Conservation (phyloP, 2,329 filamentous ascomycete species). For the Scytalidium lignicola region DNA sequence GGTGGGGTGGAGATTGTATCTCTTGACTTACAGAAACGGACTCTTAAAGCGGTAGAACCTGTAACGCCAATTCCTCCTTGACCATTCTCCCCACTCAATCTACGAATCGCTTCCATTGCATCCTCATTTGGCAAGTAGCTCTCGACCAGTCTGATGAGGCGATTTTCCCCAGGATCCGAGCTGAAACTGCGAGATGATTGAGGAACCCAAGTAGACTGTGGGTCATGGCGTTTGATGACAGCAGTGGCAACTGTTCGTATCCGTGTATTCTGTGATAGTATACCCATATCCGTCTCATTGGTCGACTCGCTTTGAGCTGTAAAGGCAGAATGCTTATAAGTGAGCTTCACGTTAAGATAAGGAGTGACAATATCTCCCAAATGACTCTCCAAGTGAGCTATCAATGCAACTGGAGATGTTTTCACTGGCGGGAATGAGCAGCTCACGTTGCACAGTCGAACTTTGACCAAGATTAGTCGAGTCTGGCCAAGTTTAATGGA, state of each 20-base stretch:
- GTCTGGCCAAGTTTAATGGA: constrained; percentile 19
- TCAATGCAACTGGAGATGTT: constrained; percentile 46
- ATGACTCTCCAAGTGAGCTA: constrained; percentile 53
- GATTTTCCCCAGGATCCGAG: constrained; percentile 14
- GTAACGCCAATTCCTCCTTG: background rate
- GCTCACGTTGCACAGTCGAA: constrained; percentile 17
- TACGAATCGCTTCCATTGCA: constrained; percentile 15
- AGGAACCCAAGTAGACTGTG: constrained; percentile 47
- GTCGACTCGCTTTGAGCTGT: constrained; percentile 25
- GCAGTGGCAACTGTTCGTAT: constrained; percentile 50
- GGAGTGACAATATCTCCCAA: constrained; percentile 43
- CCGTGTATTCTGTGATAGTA: constrained; percentile 39
- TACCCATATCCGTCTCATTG: constrained; percentile 19
- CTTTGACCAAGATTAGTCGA: constrained; percentile 24
- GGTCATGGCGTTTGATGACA: constrained; percentile 43
- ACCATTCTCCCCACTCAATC: constrained; percentile 4
- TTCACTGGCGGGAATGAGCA: background rate
- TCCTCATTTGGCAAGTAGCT: constrained; percentile 16
- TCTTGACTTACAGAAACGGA: background rate
- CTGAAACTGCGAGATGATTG: constrained; percentile 31
- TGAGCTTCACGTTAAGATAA: constrained; percentile 48
- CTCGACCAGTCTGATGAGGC: constrained; percentile 20
- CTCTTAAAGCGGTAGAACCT: background rate
- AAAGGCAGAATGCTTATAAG: constrained; percentile 54
- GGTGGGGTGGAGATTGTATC: background rate